Conservation (phyloP, 768 basidiomycete species). For the Cyclocybe aegerita region DNA sequence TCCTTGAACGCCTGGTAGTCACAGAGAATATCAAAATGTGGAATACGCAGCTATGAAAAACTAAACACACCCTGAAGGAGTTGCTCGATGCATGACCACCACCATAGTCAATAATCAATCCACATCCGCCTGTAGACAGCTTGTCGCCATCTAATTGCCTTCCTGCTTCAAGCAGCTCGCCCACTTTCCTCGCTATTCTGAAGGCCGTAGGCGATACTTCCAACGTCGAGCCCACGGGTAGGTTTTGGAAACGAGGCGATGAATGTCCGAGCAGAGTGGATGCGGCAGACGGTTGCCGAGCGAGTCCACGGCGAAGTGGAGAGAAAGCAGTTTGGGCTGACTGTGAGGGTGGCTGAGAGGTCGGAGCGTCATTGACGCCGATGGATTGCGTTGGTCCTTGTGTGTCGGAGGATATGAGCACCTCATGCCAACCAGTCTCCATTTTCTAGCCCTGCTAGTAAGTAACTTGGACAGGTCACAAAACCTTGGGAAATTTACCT, state of each 20-base stretch:
- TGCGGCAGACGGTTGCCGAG: slow-evolving; percentile 49
- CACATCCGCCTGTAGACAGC: slow-evolving; percentile 47
- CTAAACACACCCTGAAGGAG: slow-evolving; percentile 73
- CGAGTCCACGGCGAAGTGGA: slow-evolving; percentile 60
- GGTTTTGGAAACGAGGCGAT: slow-evolving; percentile 65
- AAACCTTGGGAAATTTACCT: slow-evolving; percentile 46
- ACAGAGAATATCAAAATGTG: not conserved
- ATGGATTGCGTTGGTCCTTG: slow-evolving; percentile 16
- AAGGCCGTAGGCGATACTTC: slow-evolving; percentile 80
- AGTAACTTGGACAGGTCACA: not conserved
- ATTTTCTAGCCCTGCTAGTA: slow-evolving; percentile 54
- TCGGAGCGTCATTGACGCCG: slow-evolving; percentile 10
- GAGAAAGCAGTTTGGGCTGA: not conserved
- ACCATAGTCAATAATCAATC: slow-evolving; percentile 90
- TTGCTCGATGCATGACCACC: slow-evolving; percentile 63
- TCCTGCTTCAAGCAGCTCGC: slow-evolving; percentile 50
- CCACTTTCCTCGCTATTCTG: slow-evolving; percentile 66
- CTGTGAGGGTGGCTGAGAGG: slow-evolving; percentile 5
- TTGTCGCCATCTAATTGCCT: slow-evolving; percentile 8
- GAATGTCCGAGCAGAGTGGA: slow-evolving; percentile 59
- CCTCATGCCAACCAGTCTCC: slow-evolving; percentile 80
- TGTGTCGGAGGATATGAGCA: slow-evolving; percentile 60
- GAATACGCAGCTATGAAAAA: not conserved
- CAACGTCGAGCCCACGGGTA: slow-evolving; percentile 70
- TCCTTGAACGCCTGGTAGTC: slow-evolving; percentile 77